Conservation (phyloP, 176 grass and related monocot species). For the Aegilops sharonensis region DNA sequence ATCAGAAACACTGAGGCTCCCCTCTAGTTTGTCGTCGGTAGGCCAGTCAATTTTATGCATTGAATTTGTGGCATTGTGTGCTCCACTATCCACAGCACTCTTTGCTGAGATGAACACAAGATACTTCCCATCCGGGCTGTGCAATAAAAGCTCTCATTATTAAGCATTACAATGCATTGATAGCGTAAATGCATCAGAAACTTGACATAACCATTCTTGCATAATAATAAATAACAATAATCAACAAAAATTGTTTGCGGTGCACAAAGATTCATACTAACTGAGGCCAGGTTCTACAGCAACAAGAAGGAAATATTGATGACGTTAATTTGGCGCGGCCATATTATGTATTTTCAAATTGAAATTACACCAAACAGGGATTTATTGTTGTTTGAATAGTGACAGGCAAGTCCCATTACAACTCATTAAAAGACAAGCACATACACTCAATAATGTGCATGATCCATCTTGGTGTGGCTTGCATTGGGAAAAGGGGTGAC, state of each 20-base stretch:
- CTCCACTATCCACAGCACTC: conserved; percentile 90
- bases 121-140: conserved; percentile 64
- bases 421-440: background rate
- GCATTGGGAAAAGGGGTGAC: background rate
- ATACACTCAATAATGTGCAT: conserved; percentile 4
- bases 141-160: conserved; percentile 15
- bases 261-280: background rate
- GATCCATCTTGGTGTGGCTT: background rate
- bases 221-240: background rate
- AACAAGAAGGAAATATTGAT: conserved; percentile 16
- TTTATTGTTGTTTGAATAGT: conserved; percentile 12
- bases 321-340: background rate
- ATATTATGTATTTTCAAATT: background rate
- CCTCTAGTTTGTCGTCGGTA: conserved; percentile 43
- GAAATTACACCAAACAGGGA: background rate
- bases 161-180: conserved; percentile 3
- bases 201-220: conserved; percentile 13
- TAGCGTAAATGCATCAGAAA: conserved; percentile 1
- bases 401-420: background rate
- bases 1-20: conserved; percentile 41
- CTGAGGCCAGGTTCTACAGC: background rate
- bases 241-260: background rate
- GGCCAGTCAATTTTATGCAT: conserved; percentile 84
- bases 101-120: conserved; percentile 82
- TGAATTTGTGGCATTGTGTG: conserved; percentile 79